Conservation (phyloP, 2,329 filamentous ascomycete genomes). For the Cyphellophora attinorum region DNA sequence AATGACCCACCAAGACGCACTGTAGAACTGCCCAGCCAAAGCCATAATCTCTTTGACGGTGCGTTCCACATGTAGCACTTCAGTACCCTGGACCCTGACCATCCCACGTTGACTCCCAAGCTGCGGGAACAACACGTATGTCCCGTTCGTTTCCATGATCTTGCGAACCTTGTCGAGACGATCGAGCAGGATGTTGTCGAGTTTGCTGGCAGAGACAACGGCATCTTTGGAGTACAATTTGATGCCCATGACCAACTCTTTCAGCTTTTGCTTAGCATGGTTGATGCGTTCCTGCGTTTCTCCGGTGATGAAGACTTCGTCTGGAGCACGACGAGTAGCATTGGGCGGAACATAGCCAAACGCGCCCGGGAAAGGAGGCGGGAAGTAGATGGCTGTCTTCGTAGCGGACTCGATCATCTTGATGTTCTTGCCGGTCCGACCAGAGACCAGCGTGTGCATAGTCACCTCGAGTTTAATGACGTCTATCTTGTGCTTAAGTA, state of each 20-base stretch:
- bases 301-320: constrained; percentile 92
- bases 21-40: constrained; percentile 93
- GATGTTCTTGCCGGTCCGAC: constrained; percentile 91
- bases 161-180: constrained; percentile 94
- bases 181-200: constrained; percentile 85
- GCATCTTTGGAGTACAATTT: constrained; percentile 89
- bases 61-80: constrained; percentile 87
- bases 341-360: constrained; percentile 82
- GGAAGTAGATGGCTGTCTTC: constrained; percentile 96
- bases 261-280: constrained; percentile 81
- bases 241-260: constrained; percentile 70
- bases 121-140: constrained; percentile 84
- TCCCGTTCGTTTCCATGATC: constrained; percentile 93
- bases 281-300: constrained; percentile 76
- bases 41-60: constrained; percentile 95
- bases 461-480: constrained; percentile 73
- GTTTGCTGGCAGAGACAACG: constrained; percentile 78
- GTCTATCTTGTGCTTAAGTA: constrained; percentile 60
- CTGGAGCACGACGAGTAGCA: constrained; percentile 69
- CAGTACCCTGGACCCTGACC: constrained; percentile 83
- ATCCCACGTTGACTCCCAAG: constrained; percentile 76
- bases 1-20: constrained; percentile 89
- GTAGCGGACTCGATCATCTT: constrained; percentile 94
- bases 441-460: constrained; percentile 84
- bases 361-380: constrained; percentile 81